Percentiles rank a stretch among this genome's conserved stretches.
Evolutionary conservation across 192 early-diverging fungal species (phyloP).

Genomic region (Entomortierella beljakovae): DNA sequence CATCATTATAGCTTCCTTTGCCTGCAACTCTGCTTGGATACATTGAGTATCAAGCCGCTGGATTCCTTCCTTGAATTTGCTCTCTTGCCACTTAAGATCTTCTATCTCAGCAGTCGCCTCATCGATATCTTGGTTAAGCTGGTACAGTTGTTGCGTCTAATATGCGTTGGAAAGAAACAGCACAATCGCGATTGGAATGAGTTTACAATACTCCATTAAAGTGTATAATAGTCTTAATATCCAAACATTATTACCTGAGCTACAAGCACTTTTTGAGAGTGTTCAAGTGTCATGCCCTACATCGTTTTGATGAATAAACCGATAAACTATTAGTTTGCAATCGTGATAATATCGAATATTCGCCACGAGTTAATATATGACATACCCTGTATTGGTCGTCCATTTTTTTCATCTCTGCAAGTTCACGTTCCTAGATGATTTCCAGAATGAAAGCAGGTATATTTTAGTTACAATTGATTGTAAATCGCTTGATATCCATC

Average conservation of each 20-base stretch:
- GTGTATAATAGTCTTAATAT: no score
- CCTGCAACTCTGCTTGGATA: constrained; percentile 21
- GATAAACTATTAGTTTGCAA: neutral
- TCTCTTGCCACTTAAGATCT: constrained; percentile 50
- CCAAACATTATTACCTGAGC: constrained; percentile 11
- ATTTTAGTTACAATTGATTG: neutral
- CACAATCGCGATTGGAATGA: no score
- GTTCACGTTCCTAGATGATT: constrained; percentile 21
- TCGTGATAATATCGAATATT: neutral
- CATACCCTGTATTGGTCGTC: constrained; percentile 51
- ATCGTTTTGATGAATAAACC: neutral
- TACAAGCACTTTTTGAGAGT: constrained; percentile 26
- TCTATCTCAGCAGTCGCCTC: constrained; percentile 30
- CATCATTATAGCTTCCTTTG: constrained; percentile 44
- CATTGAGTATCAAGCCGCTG: constrained; percentile 17
- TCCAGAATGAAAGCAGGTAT: neutral
- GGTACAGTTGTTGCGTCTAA: constrained; percentile 39
- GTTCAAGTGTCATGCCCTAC: constrained; percentile 49
- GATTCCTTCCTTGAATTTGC: constrained; percentile 22
- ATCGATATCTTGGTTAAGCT: constrained; percentile 40
- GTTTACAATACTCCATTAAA: no score
- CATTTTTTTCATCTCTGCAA: constrained; percentile 30
- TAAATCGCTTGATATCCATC: neutral
- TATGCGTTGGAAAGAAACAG: neutral
- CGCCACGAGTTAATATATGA: neutral